Percentiles rank a stretch among this genome's conserved stretches.
These are phyloP conservation scores for Globisporangium radiosum DNA, from an alignment of 352 stramenopile genomes.

Conservation along the genomic window DNA sequence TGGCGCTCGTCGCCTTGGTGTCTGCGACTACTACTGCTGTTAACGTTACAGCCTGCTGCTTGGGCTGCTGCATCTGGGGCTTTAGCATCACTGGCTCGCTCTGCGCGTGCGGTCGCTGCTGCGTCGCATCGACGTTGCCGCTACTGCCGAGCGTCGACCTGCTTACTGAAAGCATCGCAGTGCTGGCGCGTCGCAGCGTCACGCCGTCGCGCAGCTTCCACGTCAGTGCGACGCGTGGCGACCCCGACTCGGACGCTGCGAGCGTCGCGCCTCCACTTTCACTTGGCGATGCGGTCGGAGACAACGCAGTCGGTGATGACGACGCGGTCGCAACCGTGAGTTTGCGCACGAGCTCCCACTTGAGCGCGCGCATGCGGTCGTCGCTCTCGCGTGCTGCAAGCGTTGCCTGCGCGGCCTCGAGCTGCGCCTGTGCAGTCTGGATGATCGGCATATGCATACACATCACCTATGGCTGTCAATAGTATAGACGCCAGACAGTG, in stretches of 20 bases:
- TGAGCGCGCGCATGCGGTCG: conserved; percentile 62
- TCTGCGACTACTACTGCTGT: neutral
- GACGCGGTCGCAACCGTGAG: conserved; percentile 17
- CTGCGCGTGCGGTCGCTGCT: conserved; percentile 7
- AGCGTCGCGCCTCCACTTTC: conserved; percentile 3
- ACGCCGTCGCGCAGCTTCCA: conserved; percentile 56
- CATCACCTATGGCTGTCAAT: neutral
- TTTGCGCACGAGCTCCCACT: conserved; percentile 68
- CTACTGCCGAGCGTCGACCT: neutral
- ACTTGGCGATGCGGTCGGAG: neutral
- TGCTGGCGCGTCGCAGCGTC: conserved; percentile 21
- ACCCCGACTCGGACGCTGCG: conserved; percentile 11
- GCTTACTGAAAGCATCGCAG: neutral
- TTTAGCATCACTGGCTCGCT: conserved; percentile 7
- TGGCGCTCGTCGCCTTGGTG: neutral
- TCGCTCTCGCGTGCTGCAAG: conserved; percentile 32
- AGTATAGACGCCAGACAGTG: too few relatives aligned
- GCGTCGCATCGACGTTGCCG: neutral
- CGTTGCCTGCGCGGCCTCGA: conserved; percentile 42
- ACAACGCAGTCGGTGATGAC: conserved; percentile 1
- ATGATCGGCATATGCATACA: neutral
- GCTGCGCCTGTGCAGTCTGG: conserved; percentile 28
- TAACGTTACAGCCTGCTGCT: neutral
- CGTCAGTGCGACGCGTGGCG: conserved; percentile 30
- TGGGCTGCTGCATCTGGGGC: neutral